Conservation (phyloP, 2,329 filamentous ascomycete genomes). For the Myriangium duriaei region DNA sequence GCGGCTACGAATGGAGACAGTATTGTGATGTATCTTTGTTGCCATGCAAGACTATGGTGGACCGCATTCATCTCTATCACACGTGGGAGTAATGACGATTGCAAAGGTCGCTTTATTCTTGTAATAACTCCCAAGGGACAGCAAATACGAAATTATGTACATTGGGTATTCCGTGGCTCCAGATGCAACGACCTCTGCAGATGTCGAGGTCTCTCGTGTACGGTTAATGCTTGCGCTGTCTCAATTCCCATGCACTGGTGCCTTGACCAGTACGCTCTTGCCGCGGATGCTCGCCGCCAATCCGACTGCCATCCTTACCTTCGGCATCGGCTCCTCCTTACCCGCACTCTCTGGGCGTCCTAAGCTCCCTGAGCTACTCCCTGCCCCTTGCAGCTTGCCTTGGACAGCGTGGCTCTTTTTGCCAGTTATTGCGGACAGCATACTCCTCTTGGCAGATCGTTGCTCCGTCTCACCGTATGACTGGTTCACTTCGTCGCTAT, state of each 20-base stretch:
- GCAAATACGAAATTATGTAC: no score
- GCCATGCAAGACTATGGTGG: no score
- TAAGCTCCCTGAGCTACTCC: constrained; percentile 26
- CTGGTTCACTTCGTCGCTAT: constrained; percentile 21
- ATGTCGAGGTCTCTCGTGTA: no score
- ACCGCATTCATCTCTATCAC: no score
- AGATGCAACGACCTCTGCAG: no score
- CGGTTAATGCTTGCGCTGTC: no score
- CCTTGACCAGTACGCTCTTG: constrained; percentile 37
- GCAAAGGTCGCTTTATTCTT: no score
- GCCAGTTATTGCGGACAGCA: constrained; percentile 32
- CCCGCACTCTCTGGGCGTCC: constrained; percentile 30
- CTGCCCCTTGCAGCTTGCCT: constrained; percentile 24
- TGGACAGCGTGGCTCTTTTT: constrained; percentile 23
- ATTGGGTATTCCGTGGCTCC: no score
- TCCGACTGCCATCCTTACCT: constrained; percentile 36
- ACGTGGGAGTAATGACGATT: no score
- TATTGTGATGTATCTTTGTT: no score
- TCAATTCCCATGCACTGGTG: constrained; percentile 28
- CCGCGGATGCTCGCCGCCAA: constrained; percentile 36
- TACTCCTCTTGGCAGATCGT: constrained; percentile 22
- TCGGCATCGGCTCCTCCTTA: constrained; percentile 29
- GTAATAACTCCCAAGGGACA: no score
- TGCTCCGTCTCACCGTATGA: constrained; percentile 13
- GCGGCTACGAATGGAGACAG: no score